Percentiles rank a stretch among this genome's conserved stretches.
phyloP scores from a whole-genome alignment of 805 yeast genomes.

The Candida insectorum region DNA sequence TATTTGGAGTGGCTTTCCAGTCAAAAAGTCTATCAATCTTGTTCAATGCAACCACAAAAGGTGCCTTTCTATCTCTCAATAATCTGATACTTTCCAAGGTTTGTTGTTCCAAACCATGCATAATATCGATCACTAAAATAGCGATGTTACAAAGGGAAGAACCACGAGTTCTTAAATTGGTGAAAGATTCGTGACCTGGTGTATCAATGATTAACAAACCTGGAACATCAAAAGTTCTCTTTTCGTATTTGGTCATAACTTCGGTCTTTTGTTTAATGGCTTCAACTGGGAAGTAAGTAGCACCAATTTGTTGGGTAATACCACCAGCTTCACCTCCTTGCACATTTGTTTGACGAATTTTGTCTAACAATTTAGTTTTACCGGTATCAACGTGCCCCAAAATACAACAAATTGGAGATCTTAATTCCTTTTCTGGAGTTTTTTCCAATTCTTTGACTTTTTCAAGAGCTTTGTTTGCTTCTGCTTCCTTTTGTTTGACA shows the following conservation, averaged over 20 bases:
- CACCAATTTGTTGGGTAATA: conserved; percentile 99
- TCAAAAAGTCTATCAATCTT: conserved; percentile 96
- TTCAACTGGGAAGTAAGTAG: conserved; percentile 97
- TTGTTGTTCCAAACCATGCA: conserved; percentile 99
- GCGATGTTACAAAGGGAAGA: conserved; percentile 99
- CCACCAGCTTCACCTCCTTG: conserved; percentile 99
- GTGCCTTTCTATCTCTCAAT: conserved; percentile 95
- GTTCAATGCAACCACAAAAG: conserved; percentile 94
- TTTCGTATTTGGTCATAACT: conserved; percentile 84
- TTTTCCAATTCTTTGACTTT: conserved; percentile 30
- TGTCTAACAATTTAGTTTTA: conserved; percentile 94
- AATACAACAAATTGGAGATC: conserved; percentile 99
- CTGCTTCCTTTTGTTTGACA: conserved; percentile 25
- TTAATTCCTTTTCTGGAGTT: conserved; percentile 54
- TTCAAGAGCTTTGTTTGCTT: conserved; percentile 25
- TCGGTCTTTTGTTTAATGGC: conserved; percentile 89
- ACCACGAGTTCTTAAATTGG: conserved; percentile 97
- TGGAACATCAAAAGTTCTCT: conserved; percentile 88
- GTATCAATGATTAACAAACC: conserved; percentile 96
- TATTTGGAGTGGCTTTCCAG: conserved; percentile 89
- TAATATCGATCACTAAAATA: conserved; percentile 94
- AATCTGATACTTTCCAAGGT: conserved; percentile 90
- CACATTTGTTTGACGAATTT: conserved; percentile 96
- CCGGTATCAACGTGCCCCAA: conserved; percentile 99
- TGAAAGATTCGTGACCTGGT: conserved; percentile 99